phyloP scores from a whole-genome alignment of 352 stramenopile species.

The Pythium brachiatum region DNA sequence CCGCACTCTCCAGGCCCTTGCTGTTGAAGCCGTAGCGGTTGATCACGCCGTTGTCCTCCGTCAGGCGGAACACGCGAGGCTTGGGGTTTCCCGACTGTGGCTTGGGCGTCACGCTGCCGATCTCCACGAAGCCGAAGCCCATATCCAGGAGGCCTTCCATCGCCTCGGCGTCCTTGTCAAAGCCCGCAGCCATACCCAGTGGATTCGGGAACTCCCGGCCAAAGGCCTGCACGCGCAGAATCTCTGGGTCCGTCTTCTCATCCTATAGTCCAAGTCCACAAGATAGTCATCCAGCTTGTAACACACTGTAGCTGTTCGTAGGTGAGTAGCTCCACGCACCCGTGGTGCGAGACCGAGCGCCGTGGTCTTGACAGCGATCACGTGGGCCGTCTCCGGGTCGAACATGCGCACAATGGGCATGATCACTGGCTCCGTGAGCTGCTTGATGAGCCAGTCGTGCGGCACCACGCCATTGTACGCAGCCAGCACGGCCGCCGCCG shows the following conservation, averaged over 20 bases:
- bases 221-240: slow-evolving; percentile 55
- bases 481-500: slow-evolving; percentile 50
- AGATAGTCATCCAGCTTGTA: too few relatives aligned
- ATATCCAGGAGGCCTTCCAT: slow-evolving; percentile 91
- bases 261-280: slow-evolving; percentile 35
- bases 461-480: slow-evolving; percentile 66
- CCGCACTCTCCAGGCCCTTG: slow-evolving; percentile 82
- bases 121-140: slow-evolving; percentile 35
- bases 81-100: slow-evolving; percentile 94
- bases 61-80: slow-evolving; percentile 95
- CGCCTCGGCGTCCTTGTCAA: slow-evolving; percentile 96
- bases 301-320: too few relatives aligned
- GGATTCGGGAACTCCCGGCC: slow-evolving; percentile 88
- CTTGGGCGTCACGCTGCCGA: slow-evolving; percentile 88
- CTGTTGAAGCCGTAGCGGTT: slow-evolving; percentile 99
- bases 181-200: slow-evolving; percentile 95
- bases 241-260: slow-evolving; percentile 41
- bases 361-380: slow-evolving; percentile 75
- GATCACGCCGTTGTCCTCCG: slow-evolving; percentile 94
- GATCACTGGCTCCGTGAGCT: slow-evolving; percentile 65
- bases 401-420: slow-evolving; percentile 81
- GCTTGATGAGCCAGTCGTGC: slow-evolving; percentile 71
- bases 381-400: slow-evolving; percentile 86
- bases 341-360: slow-evolving; percentile 74
- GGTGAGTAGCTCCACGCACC: slow-evolving; percentile 20